A percentile compares a stretch with the other conserved stretches of the same genome.
phyloP scores from a whole-genome alignment of 2,329 filamentous ascomycete species.

The Rhynchosporium agropyri region DNA sequence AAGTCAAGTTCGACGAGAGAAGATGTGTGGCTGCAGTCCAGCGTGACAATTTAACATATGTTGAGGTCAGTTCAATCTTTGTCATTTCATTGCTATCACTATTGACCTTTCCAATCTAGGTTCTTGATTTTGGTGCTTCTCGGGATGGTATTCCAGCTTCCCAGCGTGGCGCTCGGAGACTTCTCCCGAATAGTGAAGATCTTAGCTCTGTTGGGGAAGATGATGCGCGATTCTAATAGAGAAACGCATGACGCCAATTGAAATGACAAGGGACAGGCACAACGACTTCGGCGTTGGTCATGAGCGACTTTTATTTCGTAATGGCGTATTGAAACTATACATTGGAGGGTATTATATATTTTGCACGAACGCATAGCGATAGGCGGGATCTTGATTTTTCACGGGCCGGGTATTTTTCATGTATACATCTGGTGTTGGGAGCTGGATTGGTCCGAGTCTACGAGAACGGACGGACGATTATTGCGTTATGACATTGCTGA shows the following conservation, averaged over 20 bases:
- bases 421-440: slow-evolving; percentile 25
- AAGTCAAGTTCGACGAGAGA: slow-evolving; percentile 95
- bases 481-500: slow-evolving; percentile 8
- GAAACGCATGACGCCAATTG: slow-evolving; percentile 3
- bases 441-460: slow-evolving; percentile 7
- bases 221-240: slow-evolving; percentile 19
- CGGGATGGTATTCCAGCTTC: slow-evolving; percentile 81
- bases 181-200: slow-evolving; percentile 43
- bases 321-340: slow-evolving; percentile 4
- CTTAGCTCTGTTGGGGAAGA: slow-evolving; percentile 29
- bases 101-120: slow-evolving; percentile 57
- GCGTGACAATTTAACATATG: slow-evolving; percentile 87
- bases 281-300: slow-evolving; percentile 11
- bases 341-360: slow-evolving; percentile 11
- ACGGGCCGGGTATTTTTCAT: slow-evolving; percentile 15
- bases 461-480: slow-evolving; percentile 5
- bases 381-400: slow-evolving; percentile 14
- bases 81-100: slow-evolving; percentile 14
- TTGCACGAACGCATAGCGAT: slow-evolving; percentile 28
- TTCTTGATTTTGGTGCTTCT: slow-evolving; percentile 94
- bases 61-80: slow-evolving; percentile 72
- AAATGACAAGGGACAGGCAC: slow-evolving; percentile 8
- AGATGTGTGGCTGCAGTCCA: slow-evolving; percentile 96
- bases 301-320: slow-evolving; percentile 17
- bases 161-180: slow-evolving; percentile 76